These are phyloP conservation scores for Corrigiola litoralis DNA, from an alignment of 179 eudicot genomes.

Conservation along the genomic window DNA sequence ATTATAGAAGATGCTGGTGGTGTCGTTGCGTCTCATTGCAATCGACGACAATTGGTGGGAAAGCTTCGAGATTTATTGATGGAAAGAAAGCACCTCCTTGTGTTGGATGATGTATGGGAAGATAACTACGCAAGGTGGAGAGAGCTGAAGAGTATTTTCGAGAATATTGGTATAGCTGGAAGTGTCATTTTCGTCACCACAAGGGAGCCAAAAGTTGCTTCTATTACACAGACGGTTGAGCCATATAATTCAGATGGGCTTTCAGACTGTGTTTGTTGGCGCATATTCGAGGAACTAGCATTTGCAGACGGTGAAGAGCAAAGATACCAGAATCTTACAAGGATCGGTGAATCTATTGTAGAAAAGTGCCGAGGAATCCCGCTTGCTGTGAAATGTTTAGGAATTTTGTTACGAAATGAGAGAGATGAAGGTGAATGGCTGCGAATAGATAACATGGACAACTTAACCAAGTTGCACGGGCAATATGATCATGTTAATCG, in stretches of 20 bases:
- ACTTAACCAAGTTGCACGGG: conserved; percentile 11
- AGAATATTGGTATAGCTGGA: conserved; percentile 16
- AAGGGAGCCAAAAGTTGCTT: conserved; percentile 13
- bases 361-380: conserved; percentile 29
- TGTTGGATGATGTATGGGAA: conserved; percentile 47
- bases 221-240: not conserved
- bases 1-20: conserved; percentile 33
- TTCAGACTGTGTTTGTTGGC: conserved; percentile 1
- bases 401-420: conserved; percentile 7
- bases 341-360: conserved; percentile 17
- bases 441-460: conserved; percentile 9
- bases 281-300: not conserved
- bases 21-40: conserved; percentile 16
- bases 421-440: conserved; percentile 19
- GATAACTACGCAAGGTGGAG: conserved; percentile 35
- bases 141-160: conserved; percentile 23
- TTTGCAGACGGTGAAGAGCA: conserved; percentile 15
- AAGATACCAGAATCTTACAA: conserved; percentile 4
- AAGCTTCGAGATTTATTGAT: conserved; percentile 20
- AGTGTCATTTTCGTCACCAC: conserved; percentile 29
- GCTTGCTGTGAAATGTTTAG: conserved; percentile 18
- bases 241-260: conserved; percentile 6
- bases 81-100: conserved; percentile 32
- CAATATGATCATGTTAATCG: not conserved
- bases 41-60: conserved; percentile 28